Evolutionary conservation across 768 basidiomycete genomes (phyloP), one percentile per base, ranked within the genome.

Genomic region (Boletus eberwhitei): DNA sequence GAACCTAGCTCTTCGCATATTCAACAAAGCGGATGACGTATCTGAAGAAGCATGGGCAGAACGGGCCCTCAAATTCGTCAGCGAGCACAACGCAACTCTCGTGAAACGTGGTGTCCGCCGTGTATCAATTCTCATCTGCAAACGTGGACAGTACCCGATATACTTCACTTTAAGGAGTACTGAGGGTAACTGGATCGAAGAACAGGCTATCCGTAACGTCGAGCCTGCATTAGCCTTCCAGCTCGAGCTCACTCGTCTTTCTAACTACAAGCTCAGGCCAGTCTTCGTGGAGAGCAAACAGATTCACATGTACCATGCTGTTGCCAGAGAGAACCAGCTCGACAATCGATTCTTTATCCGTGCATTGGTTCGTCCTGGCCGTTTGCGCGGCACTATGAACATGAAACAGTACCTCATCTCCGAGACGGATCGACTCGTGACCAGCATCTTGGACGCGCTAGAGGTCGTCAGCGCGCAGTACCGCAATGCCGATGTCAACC

Each of bases 161-260:
- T 98, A 95, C 80, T 93, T 86, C 77, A 98, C 97, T 47, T 75
- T 98, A 16, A 87, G 96, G 52, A 83, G 87, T 48, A 75, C 77
- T 56, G 80, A 83, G 39, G 85, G 81, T 14, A 70, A 72, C 16
- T 99, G 97, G 97, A 81, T 78, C 46, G 97, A 99, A 79, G 93
- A 98, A 70, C 85, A 93, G 69, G 88, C 94, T 14, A 96, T 99
- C 70, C 89, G 97, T 70, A 97, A 98, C 75, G 94, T 97, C 55
- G 97, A 99, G 70, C 97, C 97, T 21, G 97, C 97, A 24, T 79
- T 98, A 39, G 97, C 97, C 31, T 98, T 92, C 84, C 97, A 98
- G 74, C 81, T 99, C 48, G 97, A 99, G 70, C 86, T 99, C 56
- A 90, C 88, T 71, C 93, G 97, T 43, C 81, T 99, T 52, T 96